phyloP scores from a whole-genome alignment of 805 yeast genomes.

The Kazachstania bromeliacearum region DNA sequence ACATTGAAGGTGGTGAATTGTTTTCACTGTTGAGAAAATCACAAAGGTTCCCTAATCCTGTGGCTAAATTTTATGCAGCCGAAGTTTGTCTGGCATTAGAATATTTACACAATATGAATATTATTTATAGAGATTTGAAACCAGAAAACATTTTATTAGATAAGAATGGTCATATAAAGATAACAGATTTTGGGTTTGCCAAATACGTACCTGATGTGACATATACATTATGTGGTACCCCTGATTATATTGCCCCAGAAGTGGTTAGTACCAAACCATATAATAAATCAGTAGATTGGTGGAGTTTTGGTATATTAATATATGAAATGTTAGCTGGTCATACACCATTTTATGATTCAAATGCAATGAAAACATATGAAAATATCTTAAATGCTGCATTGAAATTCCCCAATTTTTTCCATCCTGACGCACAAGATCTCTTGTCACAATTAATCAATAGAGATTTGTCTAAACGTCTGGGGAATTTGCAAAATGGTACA shows the following conservation, averaged over 20 bases:
- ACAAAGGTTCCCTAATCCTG: constrained; percentile 89
- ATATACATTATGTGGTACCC: constrained; percentile 91
- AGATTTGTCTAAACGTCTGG: constrained; percentile 74
- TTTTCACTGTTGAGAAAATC: constrained; percentile 79
- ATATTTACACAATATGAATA: constrained; percentile 75
- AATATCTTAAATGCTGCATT: constrained; percentile 76
- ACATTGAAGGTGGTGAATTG: constrained; percentile 91
- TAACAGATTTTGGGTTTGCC: constrained; percentile 93
- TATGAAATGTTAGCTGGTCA: constrained; percentile 94
- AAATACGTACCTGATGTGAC: constrained; percentile 88
- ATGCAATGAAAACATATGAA: constrained; percentile 92
- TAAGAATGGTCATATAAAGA: constrained; percentile 81
- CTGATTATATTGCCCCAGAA: constrained; percentile 95
- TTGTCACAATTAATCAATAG: constrained; percentile 66
- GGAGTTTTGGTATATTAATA: constrained; percentile 88
- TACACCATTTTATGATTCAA: constrained; percentile 88
- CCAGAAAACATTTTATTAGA: constrained; percentile 88
- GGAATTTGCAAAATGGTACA: constrained; percentile 78
- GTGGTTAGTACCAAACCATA: constrained; percentile 90
- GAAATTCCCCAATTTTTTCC: constrained; percentile 66
- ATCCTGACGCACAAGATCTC: constrained; percentile 70
- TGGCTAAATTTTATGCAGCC: constrained; percentile 92
- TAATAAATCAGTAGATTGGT: constrained; percentile 94
- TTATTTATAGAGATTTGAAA: constrained; percentile 84
- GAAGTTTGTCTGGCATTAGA: constrained; percentile 81